These are phyloP conservation scores for Pseudopediastrum boryanum DNA, from an alignment of 139 green algal species.

Conservation along the genomic window DNA sequence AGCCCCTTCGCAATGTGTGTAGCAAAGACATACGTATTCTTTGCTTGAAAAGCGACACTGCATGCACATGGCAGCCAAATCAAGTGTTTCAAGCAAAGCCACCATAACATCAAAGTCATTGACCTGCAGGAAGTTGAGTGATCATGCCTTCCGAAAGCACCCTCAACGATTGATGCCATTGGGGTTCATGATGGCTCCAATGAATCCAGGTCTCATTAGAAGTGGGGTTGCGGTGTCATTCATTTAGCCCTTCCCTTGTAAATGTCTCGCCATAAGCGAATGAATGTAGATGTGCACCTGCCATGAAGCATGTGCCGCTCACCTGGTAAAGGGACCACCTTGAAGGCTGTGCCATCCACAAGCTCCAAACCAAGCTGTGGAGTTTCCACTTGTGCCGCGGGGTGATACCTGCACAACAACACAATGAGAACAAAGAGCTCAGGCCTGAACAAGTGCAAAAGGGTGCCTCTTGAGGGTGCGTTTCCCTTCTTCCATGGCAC, in stretches of 20 bases:
- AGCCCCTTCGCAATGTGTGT: background rate
- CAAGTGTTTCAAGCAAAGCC: background rate
- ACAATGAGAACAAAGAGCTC: background rate
- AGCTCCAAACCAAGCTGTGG: slow-evolving; percentile 65
- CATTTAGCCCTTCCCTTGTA: too few relatives aligned
- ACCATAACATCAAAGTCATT: too few relatives aligned
- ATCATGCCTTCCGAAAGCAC: background rate
- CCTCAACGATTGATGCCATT: background rate
- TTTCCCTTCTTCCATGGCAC: background rate
- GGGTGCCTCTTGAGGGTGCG: background rate
- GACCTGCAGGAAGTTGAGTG: too few relatives aligned
- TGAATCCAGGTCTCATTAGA: background rate
- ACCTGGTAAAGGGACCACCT: slow-evolving; percentile 37
- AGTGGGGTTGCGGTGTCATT: too few relatives aligned
- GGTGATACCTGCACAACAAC: slow-evolving; percentile 57
- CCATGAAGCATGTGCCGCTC: background rate
- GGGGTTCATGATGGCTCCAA: background rate
- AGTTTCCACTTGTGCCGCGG: slow-evolving; percentile 32
- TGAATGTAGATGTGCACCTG: background rate
- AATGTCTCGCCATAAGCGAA: too few relatives aligned
- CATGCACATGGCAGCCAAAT: background rate
- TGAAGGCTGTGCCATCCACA: slow-evolving; percentile 40
- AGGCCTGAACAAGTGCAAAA: background rate
- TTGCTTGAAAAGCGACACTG: background rate
- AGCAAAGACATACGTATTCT: background rate